Evolutionary conservation across 441 rosid genomes (phyloP), one percentile per base, ranked within the genome.

Genomic region (Erodium texanum): DNA sequence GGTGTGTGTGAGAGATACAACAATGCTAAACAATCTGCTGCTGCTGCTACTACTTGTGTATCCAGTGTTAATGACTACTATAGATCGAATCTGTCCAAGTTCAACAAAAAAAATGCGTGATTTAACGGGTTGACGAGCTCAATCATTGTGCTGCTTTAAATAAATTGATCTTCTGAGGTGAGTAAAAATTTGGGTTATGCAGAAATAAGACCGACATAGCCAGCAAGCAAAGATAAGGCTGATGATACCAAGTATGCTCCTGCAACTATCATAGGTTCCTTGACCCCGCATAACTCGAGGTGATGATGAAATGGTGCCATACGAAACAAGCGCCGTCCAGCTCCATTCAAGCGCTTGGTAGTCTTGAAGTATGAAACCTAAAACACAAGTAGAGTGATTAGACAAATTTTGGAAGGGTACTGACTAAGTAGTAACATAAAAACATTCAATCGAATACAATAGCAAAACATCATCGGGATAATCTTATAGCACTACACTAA

Each of bases 241-340:
- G 80, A 79, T 0, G 95, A 84, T 62, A 89, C 54, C 61, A 75
- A 80, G 79, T 90, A 93, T 2, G 90, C 93, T 59, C 76, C 78
- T 0, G 89, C 84, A 50, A 90, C 95, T 32, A 89, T 85, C 64
- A 70, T 24, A 0, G 95, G 92, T 74, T 90, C 94, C 70, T 76
- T 84, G 18, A 83, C 45, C 59, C 97, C 96, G 34, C 80, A 80
- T 19, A 83, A 73, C 67, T 85, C 81, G 3, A 90, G 83, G 68
- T 85, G 89, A 65, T 75, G 81, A 78, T 89, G 98, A 70, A 93
- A 79, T 15, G 96, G 92, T 3, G 84, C 81, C 74, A 86, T 86
- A 65, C 77, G 80, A 71, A 86, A 84, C 65, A 86, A 52, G 4
- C 85, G 78, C 22, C 67, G 79, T 16, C 91, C 91, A 29, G 69